phyloP scores from a whole-genome alignment of 2,329 filamentous ascomycete species.

The Cordyceps cicadae region DNA sequence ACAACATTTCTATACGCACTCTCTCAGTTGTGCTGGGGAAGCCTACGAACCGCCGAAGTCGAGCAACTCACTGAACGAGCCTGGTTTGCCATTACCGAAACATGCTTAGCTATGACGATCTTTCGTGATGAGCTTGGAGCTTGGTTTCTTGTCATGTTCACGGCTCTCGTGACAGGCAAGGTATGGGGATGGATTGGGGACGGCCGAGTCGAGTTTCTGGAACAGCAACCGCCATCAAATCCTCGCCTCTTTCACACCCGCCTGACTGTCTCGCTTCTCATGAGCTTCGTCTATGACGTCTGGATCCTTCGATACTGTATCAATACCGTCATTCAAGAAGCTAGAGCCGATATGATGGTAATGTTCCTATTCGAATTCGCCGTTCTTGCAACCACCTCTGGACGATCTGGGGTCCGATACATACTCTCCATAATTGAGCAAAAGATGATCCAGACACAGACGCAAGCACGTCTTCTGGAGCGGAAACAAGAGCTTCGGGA shows the following conservation, averaged over 20 bases:
- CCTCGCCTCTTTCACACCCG: slow-evolving; percentile 80
- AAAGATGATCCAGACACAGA: slow-evolving; percentile 66
- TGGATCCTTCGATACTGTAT: slow-evolving; percentile 76
- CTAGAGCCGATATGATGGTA: slow-evolving; percentile 97
- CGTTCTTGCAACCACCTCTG: slow-evolving; percentile 70
- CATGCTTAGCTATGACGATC: slow-evolving; percentile 94
- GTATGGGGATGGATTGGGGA: slow-evolving; percentile 99
- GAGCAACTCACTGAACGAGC: slow-evolving; percentile 96
- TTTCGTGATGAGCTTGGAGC: slow-evolving; percentile 91
- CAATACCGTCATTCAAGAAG: slow-evolving; percentile 74
- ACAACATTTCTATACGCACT: slow-evolving; percentile 76
- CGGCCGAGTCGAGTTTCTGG: slow-evolving; percentile 84
- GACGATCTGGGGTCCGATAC: slow-evolving; percentile 73
- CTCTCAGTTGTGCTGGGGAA: slow-evolving; percentile 84
- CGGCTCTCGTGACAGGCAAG: slow-evolving; percentile 83
- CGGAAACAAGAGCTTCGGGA: slow-evolving; percentile 60
- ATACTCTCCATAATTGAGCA: slow-evolving; percentile 69
- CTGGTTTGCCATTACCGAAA: slow-evolving; percentile 97
- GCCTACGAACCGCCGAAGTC: slow-evolving; percentile 84
- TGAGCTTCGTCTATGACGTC: slow-evolving; percentile 73
- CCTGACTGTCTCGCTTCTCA: slow-evolving; percentile 65
- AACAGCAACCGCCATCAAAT: slow-evolving; percentile 89
- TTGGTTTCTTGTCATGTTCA: slow-evolving; percentile 96
- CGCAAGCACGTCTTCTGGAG: slow-evolving; percentile 57
- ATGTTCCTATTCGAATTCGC: slow-evolving; percentile 99